These are phyloP conservation scores for Chytriomyces hyalinus DNA, from an alignment of 192 early-diverging fungal species.

Conservation along the genomic window DNA sequence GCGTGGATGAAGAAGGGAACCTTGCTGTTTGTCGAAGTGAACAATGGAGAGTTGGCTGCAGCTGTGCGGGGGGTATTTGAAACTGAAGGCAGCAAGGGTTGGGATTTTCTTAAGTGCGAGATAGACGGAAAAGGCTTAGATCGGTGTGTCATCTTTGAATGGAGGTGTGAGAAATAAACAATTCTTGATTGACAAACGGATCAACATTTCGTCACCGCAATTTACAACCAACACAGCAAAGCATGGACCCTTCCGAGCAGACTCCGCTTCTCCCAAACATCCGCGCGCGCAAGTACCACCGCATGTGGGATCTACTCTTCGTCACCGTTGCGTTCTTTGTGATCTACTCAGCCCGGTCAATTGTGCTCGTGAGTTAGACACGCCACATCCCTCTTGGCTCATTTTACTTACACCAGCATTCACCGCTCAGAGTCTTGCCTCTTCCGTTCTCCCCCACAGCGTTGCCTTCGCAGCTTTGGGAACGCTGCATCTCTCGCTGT, in stretches of 20 bases:
- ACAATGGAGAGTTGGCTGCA: conserved; percentile 7
- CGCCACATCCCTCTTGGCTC: too few species aligned
- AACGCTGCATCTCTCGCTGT: conserved; percentile 12
- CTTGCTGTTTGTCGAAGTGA: conserved; percentile 29
- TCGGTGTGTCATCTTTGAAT: conserved; percentile 17
- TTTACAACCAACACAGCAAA: too few species aligned
- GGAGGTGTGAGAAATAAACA: neutral
- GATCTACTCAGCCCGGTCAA: too few species aligned
- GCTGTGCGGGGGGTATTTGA: conserved; percentile 23
- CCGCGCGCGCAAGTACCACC: too few species aligned
- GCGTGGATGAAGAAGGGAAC: conserved; percentile 2
- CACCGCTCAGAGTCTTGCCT: neutral
- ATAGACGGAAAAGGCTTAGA: conserved; percentile 15
- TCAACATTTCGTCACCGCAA: too few species aligned
- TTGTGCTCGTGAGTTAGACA: too few species aligned
- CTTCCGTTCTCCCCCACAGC: neutral
- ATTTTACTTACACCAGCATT: too few species aligned
- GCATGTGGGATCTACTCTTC: too few species aligned
- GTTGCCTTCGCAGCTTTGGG: conserved; percentile 11
- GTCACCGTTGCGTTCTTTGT: too few species aligned
- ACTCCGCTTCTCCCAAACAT: too few species aligned
- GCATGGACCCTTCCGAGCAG: too few species aligned
- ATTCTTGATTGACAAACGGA: too few species aligned
- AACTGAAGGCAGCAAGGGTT: neutral
- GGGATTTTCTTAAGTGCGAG: conserved; percentile 1